phyloP scores from a whole-genome alignment of 2,329 filamentous ascomycete genomes.

The Cladosporium sp. region DNA sequence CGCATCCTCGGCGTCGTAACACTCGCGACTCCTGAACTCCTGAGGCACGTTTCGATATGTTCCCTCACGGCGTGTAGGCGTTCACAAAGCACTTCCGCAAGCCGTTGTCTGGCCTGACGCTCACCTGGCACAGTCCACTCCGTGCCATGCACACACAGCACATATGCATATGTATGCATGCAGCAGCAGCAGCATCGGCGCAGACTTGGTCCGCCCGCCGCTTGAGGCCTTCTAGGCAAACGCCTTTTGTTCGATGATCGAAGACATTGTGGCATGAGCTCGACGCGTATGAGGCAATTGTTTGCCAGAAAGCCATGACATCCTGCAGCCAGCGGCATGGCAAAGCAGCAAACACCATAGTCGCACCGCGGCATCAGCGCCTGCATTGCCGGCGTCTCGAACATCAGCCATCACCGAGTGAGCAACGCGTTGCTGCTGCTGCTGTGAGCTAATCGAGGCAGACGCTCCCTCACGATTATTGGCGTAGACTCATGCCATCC shows the following conservation, averaged over 20 bases:
- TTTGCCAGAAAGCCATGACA: background rate
- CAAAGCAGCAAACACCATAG: constrained; percentile 2
- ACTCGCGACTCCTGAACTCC: background rate
- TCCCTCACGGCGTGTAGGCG: background rate
- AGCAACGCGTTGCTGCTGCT: constrained; percentile 26
- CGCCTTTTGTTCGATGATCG: constrained; percentile 15
- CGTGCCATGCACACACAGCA: constrained; percentile 7
- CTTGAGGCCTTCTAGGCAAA: constrained; percentile 10
- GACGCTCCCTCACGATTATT: background rate
- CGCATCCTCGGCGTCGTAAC: background rate
- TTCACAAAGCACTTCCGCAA: constrained; percentile 1
- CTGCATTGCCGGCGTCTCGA: constrained; percentile 5
- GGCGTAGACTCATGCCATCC: background rate
- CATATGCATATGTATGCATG: constrained; percentile 5
- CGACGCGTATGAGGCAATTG: background rate
- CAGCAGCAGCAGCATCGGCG: background rate
- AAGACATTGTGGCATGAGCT: constrained; percentile 16
- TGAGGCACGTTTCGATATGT: constrained; percentile 8
- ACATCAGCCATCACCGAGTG: constrained; percentile 21
- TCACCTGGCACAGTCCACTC: constrained; percentile 3
- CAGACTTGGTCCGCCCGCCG: constrained; percentile 2
- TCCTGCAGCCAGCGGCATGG: background rate
- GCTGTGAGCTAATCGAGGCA: background rate
- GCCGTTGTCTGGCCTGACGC: constrained; percentile 1
- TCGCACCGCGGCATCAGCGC: background rate